Conservation (phyloP, 441 rosid genomes). For the Gossypium davidsonii region DNA sequence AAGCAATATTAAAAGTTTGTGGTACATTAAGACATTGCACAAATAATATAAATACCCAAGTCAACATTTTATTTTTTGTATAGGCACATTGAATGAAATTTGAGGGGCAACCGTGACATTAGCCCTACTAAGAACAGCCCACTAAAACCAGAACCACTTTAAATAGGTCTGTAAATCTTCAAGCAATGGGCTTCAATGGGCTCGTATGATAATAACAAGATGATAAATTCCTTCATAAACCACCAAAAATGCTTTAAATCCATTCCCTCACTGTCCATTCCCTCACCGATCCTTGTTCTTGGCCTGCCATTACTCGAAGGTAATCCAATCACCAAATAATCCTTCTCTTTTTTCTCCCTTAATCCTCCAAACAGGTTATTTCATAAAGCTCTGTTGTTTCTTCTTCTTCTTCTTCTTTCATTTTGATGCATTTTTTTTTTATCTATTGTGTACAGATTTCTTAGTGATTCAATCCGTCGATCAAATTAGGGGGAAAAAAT, state of each 20-base stretch:
- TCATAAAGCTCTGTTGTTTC: background rate
- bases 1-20: too few relatives aligned
- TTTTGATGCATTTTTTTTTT: background rate
- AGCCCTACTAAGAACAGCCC: background rate
- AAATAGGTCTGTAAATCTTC: background rate
- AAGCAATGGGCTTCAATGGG: background rate
- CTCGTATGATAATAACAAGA: background rate
- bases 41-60: too few relatives aligned
- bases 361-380: background rate
- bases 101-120: too few relatives aligned
- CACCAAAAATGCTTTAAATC: background rate
- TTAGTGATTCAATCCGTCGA: constrained; percentile 13
- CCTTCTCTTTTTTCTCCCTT: background rate
- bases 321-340: background rate
- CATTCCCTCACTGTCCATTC: background rate
- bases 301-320: background rate
- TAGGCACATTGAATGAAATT: too few relatives aligned
- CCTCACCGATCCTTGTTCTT: background rate
- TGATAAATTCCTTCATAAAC: background rate
- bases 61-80: too few relatives aligned
- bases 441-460: constrained; percentile 4
- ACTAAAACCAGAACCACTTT: background rate
- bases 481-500: constrained; percentile 22
- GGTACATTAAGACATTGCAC: too few relatives aligned
- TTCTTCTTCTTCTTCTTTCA: background rate